Percentiles rank a stretch among this genome's conserved stretches.
These are phyloP conservation scores for Magnolia officinalis DNA, from an alignment of 164 flowering plant species.

Conservation along the genomic window DNA sequence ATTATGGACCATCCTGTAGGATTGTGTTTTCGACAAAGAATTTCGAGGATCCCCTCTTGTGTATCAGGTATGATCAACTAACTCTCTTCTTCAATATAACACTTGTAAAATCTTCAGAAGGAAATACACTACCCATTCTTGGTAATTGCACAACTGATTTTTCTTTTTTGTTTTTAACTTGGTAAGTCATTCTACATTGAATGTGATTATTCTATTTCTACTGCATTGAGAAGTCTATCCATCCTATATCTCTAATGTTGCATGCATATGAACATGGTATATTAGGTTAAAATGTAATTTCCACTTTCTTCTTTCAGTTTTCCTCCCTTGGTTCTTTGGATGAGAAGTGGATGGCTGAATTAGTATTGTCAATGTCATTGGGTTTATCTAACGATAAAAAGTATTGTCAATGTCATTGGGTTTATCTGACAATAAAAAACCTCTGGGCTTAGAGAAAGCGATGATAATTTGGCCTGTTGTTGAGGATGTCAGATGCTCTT, in stretches of 20 bases:
- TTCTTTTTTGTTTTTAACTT: too few relatives aligned
- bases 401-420: too few relatives aligned
- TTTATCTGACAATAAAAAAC: conserved; percentile 24
- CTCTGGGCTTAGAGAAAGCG: conserved; percentile 80
- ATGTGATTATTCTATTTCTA: not conserved
- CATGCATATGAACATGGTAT: not conserved
- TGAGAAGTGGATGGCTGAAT: conserved; percentile 98
- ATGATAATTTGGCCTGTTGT: conserved; percentile 91
- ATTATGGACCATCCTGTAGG: conserved; percentile 69
- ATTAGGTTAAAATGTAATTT: conserved; percentile 1
- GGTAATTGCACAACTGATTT: too few relatives aligned
- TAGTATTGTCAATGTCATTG: conserved; percentile 78
- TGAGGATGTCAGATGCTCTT: conserved; percentile 93
- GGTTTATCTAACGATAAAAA: conserved; percentile 55
- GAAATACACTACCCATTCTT: too few relatives aligned
- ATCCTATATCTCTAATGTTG: not conserved
- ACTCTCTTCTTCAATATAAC: too few relatives aligned
- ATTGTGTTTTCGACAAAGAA: conserved; percentile 62
- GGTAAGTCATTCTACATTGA: not conserved
- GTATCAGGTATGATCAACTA: conserved; percentile 59
- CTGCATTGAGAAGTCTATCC: not conserved
- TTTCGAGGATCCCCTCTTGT: conserved; percentile 76
- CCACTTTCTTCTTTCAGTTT: conserved; percentile 48
- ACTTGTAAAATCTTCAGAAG: too few relatives aligned
- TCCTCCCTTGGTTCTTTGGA: conserved; percentile 98